Base-by-base conservation (phyloP, 2,329 filamentous ascomycete genomes). In the Stylonectria norvegica region DNA sequence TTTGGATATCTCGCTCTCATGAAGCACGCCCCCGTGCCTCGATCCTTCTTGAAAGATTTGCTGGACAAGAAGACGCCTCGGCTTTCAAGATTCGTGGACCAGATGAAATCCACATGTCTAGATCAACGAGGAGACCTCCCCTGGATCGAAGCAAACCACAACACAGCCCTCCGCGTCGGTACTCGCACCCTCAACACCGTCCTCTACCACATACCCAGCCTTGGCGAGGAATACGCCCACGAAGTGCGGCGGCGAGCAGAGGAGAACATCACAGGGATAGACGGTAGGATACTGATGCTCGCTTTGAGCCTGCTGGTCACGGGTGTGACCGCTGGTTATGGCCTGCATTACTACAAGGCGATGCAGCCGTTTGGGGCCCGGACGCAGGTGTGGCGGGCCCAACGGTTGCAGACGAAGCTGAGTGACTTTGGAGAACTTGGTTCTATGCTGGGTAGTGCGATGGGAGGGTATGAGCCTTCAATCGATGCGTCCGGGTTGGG, bases 1-100 rank as follows among this genome's bases (percentile, higher is more conserved):
- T 79, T 88, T 55, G 93, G 83, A 9, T 95, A 94, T 60, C 69
- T 97, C 23, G 75, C 80, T 2, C 67, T 96, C 35, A 85, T 93
- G 70, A 69, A 85, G 16, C 66, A 70, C 38, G 63, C 66, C 6
- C 56, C 64, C 10, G 70, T 75, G 4, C 73, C 72, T 3, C 65
- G 65, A 31, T 53, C 61, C 9, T 68, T 68, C 36, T 38, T 68
- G 10, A 62, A 66, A 36, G 66, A 71, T 37, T 73, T 69, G 56
- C 57, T 75, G 2, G 39, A 49, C 17, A 43, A 58, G 7, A 56
- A 64, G 35, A 46, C 57, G 0, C 60, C 63, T 2, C 52, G 52
- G 14, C 33, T 68, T 9, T 56, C 53, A 2, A 50, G 31, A 10
- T 67, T 67, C 34, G 56, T 67, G 8, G 54, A 62, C 9, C 44